These are phyloP conservation scores for Euphorbia lathyris DNA, from an alignment of 345 rosid genomes.

Conservation along the genomic window DNA sequence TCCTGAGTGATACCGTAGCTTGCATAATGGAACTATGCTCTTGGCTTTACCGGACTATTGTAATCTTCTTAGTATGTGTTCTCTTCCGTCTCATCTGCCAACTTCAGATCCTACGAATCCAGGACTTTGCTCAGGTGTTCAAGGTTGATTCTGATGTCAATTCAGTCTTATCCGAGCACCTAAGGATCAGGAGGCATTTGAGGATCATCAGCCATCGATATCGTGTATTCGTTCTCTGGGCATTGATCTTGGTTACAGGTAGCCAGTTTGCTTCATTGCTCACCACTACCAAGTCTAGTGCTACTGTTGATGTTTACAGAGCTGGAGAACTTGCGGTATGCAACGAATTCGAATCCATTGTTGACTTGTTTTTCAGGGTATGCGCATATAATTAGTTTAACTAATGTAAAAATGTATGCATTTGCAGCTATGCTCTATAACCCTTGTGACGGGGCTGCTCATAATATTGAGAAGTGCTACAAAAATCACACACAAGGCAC, in stretches of 20 bases:
- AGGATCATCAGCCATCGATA: constrained; percentile 88
- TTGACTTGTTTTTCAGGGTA: neutral
- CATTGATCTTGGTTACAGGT: constrained; percentile 68
- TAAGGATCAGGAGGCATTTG: constrained; percentile 75
- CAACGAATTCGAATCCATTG: neutral
- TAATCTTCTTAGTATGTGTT: constrained; percentile 78
- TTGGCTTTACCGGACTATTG: constrained; percentile 83
- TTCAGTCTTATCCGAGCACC: constrained; percentile 71
- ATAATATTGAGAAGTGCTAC: constrained; percentile 78
- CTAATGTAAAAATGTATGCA: neutral
- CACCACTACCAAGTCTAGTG: constrained; percentile 54
- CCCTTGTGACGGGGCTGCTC: constrained; percentile 59
- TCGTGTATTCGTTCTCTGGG: constrained; percentile 58
- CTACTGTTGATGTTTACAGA: constrained; percentile 51
- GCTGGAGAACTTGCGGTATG: constrained; percentile 92
- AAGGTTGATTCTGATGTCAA: constrained; percentile 71
- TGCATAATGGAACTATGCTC: constrained; percentile 80
- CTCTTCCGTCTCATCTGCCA: constrained; percentile 85
- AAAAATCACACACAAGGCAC: constrained; percentile 94
- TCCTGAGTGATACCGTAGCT: constrained; percentile 71
- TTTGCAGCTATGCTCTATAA: constrained; percentile 71
- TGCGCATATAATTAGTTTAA: no score
- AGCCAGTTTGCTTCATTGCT: constrained; percentile 87
- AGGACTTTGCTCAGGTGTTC: constrained; percentile 76
- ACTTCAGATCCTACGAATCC: constrained; percentile 89